Conservation (phyloP, 2,329 filamentous ascomycete species). For the Ceratocystis lukuohia region DNA sequence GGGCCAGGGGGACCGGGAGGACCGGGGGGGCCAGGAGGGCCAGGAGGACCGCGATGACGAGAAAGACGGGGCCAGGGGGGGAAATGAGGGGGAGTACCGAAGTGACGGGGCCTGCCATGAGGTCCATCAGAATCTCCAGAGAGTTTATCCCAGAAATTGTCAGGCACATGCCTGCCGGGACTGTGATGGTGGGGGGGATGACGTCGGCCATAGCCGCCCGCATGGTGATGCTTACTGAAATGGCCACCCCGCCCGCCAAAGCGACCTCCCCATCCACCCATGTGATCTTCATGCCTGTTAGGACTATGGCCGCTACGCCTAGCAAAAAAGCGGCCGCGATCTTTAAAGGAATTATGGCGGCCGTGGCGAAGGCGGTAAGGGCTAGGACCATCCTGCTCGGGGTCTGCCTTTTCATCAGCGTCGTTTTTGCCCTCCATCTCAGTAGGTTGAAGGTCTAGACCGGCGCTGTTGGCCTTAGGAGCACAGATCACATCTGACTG, state of each 20-base stretch:
- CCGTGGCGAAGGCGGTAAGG: conserved; percentile 24
- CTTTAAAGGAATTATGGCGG: conserved; percentile 21
- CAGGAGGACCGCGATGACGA: conserved; percentile 45
- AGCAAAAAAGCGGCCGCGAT: conserved; percentile 22
- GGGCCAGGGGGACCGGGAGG: not conserved
- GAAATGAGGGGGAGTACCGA: conserved; percentile 57
- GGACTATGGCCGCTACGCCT: conserved; percentile 21
- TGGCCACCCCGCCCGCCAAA: conserved; percentile 22
- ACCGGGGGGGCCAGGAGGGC: not conserved
- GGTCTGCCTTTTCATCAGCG: conserved; percentile 17
- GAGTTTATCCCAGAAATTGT: not conserved
- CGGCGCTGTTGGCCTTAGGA: not conserved
- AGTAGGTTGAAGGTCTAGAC: not conserved
- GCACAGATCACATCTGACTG: not conserved
- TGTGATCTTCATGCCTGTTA: too few relatives aligned
- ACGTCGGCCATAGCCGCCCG: not conserved
- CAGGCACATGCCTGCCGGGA: not conserved
- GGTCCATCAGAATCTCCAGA: not conserved
- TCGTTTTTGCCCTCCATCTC: conserved; percentile 3
- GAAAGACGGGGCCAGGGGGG: conserved; percentile 72
- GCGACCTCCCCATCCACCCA: conserved; percentile 21
- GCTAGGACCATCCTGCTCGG: conserved; percentile 22
- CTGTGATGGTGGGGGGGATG: not conserved
- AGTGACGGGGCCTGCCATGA: conserved; percentile 24
- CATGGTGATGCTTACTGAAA: conserved; percentile 18